Conservation (phyloP, 2,329 filamentous ascomycete species). For the Purpureocillium takamizusanense region DNA sequence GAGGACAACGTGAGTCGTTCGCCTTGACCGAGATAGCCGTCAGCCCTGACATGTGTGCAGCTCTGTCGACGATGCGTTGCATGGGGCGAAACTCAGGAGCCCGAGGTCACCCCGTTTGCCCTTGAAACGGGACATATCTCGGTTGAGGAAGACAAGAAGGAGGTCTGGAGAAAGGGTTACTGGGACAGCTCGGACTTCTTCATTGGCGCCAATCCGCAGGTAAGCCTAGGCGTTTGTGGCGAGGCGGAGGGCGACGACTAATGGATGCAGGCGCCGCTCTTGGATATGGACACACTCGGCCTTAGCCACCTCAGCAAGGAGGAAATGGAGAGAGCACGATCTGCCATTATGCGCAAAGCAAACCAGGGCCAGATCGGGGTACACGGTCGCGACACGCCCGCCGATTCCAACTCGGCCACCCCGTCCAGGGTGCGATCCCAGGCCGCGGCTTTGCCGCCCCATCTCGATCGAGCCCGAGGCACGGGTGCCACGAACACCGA, state of each 20-base stretch:
- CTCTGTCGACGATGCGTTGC: conserved; percentile 23
- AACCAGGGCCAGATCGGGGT: no score
- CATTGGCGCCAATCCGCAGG: conserved; percentile 10
- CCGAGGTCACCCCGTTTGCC: conserved; percentile 16
- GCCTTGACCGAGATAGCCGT: background rate
- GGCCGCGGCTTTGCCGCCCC: no score
- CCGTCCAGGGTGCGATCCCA: no score
- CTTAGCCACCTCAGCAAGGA: background rate
- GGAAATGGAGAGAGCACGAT: no score
- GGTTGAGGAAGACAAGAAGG: conserved; percentile 14
- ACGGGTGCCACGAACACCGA: no score
- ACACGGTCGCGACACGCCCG: no score
- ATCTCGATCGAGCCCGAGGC: no score
- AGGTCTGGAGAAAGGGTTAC: conserved; percentile 7
- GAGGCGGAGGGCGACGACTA: conserved; percentile 2
- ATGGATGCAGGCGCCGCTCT: conserved; percentile 16
- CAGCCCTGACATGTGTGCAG: conserved; percentile 10
- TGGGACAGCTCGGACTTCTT: conserved; percentile 16
- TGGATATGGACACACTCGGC: conserved; percentile 12
- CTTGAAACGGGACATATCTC: conserved; percentile 24
- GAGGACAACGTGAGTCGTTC: conserved; percentile 20
- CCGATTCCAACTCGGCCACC: no score
- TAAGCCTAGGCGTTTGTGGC: conserved; percentile 4
- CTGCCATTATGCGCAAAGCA: no score
- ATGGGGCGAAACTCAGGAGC: conserved; percentile 27